Evolutionary conservation across 768 basidiomycete species (phyloP).

Genomic region (Suillus subalutaceus): DNA sequence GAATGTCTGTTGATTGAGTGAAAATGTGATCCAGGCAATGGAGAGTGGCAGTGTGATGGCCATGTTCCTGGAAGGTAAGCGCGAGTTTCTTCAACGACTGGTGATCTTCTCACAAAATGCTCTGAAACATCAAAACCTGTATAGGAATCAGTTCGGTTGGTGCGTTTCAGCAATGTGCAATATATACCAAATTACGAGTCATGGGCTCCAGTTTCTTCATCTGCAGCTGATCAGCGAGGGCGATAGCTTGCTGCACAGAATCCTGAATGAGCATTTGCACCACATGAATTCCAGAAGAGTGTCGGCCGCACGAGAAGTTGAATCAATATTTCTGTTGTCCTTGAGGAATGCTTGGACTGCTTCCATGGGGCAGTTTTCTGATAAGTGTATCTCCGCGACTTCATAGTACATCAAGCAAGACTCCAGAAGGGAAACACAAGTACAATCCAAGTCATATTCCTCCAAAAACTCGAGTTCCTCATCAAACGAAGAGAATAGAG

Average conservation of each 20-base stretch:
- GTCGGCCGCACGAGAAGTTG: conserved; percentile 36
- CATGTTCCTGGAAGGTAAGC: conserved; percentile 29
- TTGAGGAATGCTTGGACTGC: conserved; percentile 52
- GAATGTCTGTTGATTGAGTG: conserved; percentile 26
- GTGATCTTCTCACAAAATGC: conserved; percentile 31
- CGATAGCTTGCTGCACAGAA: conserved; percentile 24
- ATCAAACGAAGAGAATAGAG: no score
- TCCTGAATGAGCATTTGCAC: conserved; percentile 46
- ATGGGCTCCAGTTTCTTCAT: conserved; percentile 9
- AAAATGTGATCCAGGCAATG: conserved; percentile 50
- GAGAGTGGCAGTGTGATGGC: conserved; percentile 37
- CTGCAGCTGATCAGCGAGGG: conserved; percentile 21
- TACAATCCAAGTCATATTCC: no score
- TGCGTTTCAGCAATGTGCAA: conserved; percentile 9
- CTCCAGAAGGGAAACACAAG: no score
- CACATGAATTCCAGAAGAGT: conserved; percentile 50
- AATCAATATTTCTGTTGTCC: conserved; percentile 30
- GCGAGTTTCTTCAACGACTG: conserved; percentile 36
- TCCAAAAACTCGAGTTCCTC: no score
- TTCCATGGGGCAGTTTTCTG: conserved; percentile 47
- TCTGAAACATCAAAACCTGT: conserved; percentile 39
- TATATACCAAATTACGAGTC: conserved; percentile 17
- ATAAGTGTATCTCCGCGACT: conserved; percentile 55
- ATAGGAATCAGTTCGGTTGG: conserved; percentile 16
- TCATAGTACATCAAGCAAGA: conserved; percentile 34